Conservation (phyloP, 176 grass and related monocot species). For the Saccharum officinarum region DNA sequence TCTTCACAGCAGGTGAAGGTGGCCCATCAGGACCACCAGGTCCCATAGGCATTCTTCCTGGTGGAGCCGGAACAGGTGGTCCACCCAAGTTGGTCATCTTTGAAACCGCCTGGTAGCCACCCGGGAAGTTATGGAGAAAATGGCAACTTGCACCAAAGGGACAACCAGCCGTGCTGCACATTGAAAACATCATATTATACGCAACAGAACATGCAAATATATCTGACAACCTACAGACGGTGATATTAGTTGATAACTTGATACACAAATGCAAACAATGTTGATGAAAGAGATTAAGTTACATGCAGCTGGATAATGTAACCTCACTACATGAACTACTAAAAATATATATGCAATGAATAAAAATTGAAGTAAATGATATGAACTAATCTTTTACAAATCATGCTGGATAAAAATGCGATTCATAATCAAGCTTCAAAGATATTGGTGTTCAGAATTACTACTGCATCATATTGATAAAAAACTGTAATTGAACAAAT, state of each 20-base stretch:
- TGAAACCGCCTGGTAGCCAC: conserved; percentile 74
- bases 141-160: conserved; percentile 85
- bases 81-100: conserved; percentile 79
- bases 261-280: conserved; percentile 17
- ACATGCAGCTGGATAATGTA: conserved; percentile 22
- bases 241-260: not conserved
- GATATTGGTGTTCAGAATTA: not conserved
- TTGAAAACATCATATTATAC: conserved; percentile 38
- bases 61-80: conserved; percentile 44
- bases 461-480: conserved; percentile 4
- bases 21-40: conserved; percentile 38
- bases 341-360: not conserved
- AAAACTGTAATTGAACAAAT: not conserved
- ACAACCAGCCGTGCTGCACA: conserved; percentile 81
- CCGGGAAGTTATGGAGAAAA: conserved; percentile 89
- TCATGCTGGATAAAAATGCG: not conserved
- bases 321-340: not conserved
- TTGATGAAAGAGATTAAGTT: not conserved
- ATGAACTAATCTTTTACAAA: not conserved
- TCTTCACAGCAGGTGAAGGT: conserved; percentile 52
- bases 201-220: conserved; percentile 14
- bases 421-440: not conserved
- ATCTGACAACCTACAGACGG: not conserved
- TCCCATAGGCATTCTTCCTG: conserved; percentile 55
- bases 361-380: not conserved